phyloP scores from a whole-genome alignment of 2,329 filamentous ascomycete genomes.

The Berkeleyomyces basicola region DNA sequence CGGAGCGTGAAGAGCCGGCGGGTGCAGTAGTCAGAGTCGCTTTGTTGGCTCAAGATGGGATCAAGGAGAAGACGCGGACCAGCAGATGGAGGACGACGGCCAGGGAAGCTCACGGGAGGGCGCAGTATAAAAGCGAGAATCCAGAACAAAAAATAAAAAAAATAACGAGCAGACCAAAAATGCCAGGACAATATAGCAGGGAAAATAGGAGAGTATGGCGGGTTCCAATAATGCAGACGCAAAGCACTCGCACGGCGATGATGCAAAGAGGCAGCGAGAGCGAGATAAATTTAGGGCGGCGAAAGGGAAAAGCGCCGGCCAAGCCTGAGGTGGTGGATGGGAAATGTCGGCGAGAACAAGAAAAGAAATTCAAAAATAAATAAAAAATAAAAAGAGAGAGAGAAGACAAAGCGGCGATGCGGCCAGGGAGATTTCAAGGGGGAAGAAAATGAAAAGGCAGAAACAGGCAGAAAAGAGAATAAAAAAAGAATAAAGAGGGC shows the following conservation, averaged over 20 bases:
- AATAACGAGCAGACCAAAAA: not conserved
- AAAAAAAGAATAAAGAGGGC: not conserved
- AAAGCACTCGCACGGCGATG: not conserved
- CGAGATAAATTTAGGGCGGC: not conserved
- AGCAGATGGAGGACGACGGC: no score
- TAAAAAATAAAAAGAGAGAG: not conserved
- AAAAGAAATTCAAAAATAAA: not conserved
- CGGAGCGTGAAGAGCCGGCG: not conserved
- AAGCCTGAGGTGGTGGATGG: no score
- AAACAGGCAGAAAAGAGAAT: not conserved
- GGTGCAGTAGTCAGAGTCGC: no score
- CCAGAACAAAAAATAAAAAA: not conserved
- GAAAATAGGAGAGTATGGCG: not conserved
- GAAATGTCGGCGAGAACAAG: no score
- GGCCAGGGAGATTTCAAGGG: not conserved
- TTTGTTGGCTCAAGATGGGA: not conserved
- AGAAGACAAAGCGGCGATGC: not conserved
- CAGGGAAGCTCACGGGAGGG: no score
- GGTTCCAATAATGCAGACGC: not conserved
- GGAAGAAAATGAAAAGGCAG: not conserved
- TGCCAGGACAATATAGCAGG: not conserved
- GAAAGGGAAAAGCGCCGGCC: no score
- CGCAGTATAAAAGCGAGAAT: not conserved
- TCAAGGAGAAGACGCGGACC: not conserved
- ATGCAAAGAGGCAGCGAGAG: not conserved